Conservation (phyloP, 176 grass and related monocot genomes). For the Cenchrus purpureus region DNA sequence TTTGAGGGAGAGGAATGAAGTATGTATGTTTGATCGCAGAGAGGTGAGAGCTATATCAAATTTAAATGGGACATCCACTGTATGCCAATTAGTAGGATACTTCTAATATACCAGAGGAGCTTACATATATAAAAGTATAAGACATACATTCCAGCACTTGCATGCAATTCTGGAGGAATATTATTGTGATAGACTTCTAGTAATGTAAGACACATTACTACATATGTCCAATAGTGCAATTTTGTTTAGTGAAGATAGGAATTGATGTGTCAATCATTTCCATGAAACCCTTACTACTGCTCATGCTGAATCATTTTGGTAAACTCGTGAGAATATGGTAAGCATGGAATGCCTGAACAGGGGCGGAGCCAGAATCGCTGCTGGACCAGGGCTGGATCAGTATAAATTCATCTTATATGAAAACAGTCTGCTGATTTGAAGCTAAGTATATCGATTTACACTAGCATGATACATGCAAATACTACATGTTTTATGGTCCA, state of each 20-base stretch:
- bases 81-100: background rate
- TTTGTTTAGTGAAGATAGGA: background rate
- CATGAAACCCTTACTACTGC: background rate
- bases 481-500: no score
- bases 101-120: conserved; percentile 26
- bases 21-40: background rate
- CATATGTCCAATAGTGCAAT: background rate
- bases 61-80: conserved; percentile 2
- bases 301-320: conserved; percentile 20
- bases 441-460: no score
- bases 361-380: no score
- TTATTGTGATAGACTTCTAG: conserved; percentile 14
- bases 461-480: no score
- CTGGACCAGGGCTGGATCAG: no score
- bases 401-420: no score
- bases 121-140: conserved; percentile 10
- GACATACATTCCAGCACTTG: conserved; percentile 11
- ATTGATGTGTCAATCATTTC: conserved; percentile 11
- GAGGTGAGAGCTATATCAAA: conserved; percentile 26
- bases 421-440: no score
- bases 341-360: background rate
- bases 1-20: conserved; percentile 12
- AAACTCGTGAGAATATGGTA: conserved; percentile 27
- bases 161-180: conserved; percentile 23
- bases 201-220: conserved; percentile 27